Conservation (phyloP, 768 basidiomycete genomes). For the Lepiota subincarnata region DNA sequence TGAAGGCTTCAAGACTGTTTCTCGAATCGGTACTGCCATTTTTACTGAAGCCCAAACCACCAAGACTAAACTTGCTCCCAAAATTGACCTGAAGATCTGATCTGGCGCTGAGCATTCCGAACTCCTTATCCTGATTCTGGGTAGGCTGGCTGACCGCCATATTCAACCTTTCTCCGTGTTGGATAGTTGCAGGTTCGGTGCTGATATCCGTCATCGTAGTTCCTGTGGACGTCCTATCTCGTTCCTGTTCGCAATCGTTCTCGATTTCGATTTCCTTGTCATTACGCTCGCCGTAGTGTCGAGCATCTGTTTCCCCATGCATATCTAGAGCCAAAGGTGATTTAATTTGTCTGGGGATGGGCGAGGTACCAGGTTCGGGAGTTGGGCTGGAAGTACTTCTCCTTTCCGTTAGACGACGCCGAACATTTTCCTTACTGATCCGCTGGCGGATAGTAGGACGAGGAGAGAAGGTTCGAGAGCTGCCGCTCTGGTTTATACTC, state of each 20-base stretch:
- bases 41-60: conserved; percentile 28
- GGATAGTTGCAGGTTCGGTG: conserved; percentile 47
- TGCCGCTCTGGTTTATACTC: conserved; percentile 7
- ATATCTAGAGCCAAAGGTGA: conserved; percentile 1
- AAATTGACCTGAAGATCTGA: conserved; percentile 39
- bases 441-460: conserved; percentile 31
- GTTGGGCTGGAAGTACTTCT: conserved; percentile 40
- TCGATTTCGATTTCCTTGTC: conserved; percentile 4
- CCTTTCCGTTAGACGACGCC: conserved; percentile 41
- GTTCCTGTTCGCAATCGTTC: conserved; percentile 27
- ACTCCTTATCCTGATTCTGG: conserved; percentile 24
- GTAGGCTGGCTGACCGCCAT: conserved; percentile 18
- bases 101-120: conserved; percentile 24
- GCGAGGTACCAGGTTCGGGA: conserved; percentile 10
- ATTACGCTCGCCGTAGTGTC: background rate
- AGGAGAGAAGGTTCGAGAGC: conserved; percentile 6
- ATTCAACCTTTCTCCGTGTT: conserved; percentile 40
- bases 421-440: conserved; percentile 53
- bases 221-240: conserved; percentile 30
- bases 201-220: conserved; percentile 34
- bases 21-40: conserved; percentile 13
- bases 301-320: background rate
- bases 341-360: background rate
- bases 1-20: background rate
- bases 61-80: conserved; percentile 43